phyloP scores from a whole-genome alignment of 768 basidiomycete species.

The Brasilioporus rufonigricans region DNA sequence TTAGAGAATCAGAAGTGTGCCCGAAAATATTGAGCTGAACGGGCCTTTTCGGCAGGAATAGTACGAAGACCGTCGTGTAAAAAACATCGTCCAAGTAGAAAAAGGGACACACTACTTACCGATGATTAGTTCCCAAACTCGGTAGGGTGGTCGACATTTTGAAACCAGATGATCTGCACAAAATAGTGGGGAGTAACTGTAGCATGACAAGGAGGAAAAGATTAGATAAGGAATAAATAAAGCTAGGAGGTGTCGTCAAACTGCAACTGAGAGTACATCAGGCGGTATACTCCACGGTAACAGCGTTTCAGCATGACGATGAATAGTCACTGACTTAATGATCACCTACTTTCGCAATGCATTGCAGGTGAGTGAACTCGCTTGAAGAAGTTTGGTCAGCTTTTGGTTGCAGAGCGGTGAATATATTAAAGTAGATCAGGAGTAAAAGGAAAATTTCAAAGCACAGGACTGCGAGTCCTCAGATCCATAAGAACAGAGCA shows the following conservation, averaged over 20 bases:
- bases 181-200: not conserved
- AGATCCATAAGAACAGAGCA: constrained; percentile 1
- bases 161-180: not conserved
- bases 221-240: constrained; percentile 15
- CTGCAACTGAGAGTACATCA: constrained; percentile 5
- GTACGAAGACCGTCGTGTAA: constrained; percentile 68
- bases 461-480: constrained; percentile 7
- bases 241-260: constrained; percentile 15
- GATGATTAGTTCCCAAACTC: not conserved
- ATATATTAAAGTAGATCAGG: not conserved
- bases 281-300: constrained; percentile 19
- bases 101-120: not conserved
- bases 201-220: not conserved
- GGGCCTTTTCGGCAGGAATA: constrained; percentile 77
- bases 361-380: not conserved
- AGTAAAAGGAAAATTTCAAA: not conserved
- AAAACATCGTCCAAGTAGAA: not conserved
- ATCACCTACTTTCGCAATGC: too few relatives aligned
- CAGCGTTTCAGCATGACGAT: constrained; percentile 7
- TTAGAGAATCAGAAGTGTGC: constrained; percentile 60
- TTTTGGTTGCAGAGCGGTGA: not conserved
- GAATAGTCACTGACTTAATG: not conserved
- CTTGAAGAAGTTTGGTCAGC: not conserved
- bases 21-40: constrained; percentile 73
- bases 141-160: not conserved